Base-by-base conservation (phyloP, 495 filamentous ascomycete genomes). In the Neurospora tetrasperma region DNA sequence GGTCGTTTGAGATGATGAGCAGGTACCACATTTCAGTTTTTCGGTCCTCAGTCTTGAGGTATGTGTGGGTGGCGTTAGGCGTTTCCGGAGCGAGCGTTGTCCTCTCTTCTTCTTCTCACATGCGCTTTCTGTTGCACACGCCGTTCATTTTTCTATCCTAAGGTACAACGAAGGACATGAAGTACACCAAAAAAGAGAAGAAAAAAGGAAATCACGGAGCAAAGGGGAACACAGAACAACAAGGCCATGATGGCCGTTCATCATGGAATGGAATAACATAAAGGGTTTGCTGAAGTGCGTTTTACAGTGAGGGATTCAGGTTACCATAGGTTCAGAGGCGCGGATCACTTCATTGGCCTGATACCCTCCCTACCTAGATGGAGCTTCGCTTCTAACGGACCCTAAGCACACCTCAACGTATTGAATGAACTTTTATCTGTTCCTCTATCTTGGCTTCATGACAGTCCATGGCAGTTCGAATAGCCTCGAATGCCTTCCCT, bases 1-100 rank as follows among this genome's bases (percentile, higher is more conserved):
- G 88, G 88, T 88, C 16, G 77, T 90, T 42, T 92, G 76, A 83
- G 18, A 11, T 31, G 48, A 14, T 5, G 20, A 59, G 48, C 5
- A 27, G 9, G 8, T 10, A 40, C 2, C 39, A 40, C 8, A 40
- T 10, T 27, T 59, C 0, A 5, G 9, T 27, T 6, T 27, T 54
- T 10, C 14, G 23, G 54, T 27, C 6, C 0, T 18, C 14, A 0
- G 11, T 31, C 2, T 12, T 35, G 6, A 38, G 48, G 10, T 66
- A 35, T 66, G 16, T 18, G 54, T 66, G 54, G 3, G 7, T 27
- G 54, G 27, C 7, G 27, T 66, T 8, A 31, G 54, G 14, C 1
- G 54, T 35, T 66, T 66, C 6, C 7, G 7, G 14, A 35, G 27
- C 54, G 27, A 38, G 54, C 54, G 12, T 5, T 66, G 54, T 59